Evolutionary conservation across 1,284 basidiomycete genomes (phyloP).

Genomic region (Retiboletus fuscus): DNA sequence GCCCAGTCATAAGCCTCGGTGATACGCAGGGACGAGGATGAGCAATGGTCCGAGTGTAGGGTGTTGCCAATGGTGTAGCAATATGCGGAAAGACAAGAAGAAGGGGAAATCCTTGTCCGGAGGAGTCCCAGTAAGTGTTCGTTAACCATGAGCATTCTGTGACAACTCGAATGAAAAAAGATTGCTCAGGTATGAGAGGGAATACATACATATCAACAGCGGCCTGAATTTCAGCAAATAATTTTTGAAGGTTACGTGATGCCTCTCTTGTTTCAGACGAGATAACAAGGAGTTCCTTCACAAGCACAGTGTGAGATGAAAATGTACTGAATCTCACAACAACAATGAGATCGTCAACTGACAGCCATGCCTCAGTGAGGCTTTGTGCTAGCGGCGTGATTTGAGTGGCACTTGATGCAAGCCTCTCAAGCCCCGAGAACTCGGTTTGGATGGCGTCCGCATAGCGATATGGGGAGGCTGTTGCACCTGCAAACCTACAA

Average conservation of each 20-base stretch:
- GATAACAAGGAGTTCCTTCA: no score
- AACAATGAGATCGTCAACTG: neutral
- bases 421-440: slow-evolving; percentile 3
- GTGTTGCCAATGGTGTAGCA: slow-evolving; percentile 1
- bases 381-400: neutral
- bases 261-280: no score
- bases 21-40: neutral
- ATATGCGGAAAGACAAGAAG: slow-evolving; percentile 2
- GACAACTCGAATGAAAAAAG: neutral
- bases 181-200: neutral
- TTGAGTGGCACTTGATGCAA: slow-evolving; percentile 2
- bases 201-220: no score
- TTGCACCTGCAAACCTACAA: slow-evolving; percentile 4
- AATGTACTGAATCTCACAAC: neutral
- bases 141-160: slow-evolving; percentile 5
- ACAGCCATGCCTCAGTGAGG: neutral
- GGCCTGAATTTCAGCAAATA: no score
- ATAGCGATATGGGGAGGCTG: neutral
- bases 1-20: slow-evolving; percentile 1
- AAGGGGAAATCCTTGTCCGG: slow-evolving; percentile 1
- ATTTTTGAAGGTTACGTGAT: no score
- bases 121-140: slow-evolving; percentile 4
- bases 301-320: no score
- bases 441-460: slow-evolving; percentile 2
- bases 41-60: neutral